Evolutionary conservation across 768 basidiomycete genomes (phyloP).

Genomic region (Coprinellus micaceus): DNA sequence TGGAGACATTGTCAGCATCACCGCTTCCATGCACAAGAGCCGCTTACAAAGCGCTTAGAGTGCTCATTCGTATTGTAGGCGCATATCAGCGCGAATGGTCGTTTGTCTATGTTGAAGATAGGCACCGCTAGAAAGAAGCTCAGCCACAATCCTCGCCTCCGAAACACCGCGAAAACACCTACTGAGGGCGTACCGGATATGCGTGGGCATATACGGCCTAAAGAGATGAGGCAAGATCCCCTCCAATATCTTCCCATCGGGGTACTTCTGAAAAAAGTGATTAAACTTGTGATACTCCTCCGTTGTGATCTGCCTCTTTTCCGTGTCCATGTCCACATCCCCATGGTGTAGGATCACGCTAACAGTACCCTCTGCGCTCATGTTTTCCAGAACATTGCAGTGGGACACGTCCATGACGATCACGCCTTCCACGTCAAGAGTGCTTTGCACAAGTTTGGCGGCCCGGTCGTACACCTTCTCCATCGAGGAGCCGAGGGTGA

Average conservation of each 20-base stretch:
- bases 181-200: conserved; percentile 88
- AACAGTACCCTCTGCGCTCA: conserved; percentile 55
- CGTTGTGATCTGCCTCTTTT: conserved; percentile 51
- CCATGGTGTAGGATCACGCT: conserved; percentile 72
- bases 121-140: conserved; percentile 62
- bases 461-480: conserved; percentile 89
- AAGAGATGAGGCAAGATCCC: conserved; percentile 82
- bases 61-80: conserved; percentile 86
- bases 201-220: conserved; percentile 74
- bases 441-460: conserved; percentile 82
- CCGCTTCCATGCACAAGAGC: too few relatives aligned
- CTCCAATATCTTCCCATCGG: conserved; percentile 86
- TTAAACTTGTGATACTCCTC: conserved; percentile 75
- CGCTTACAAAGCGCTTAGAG: conserved; percentile 72
- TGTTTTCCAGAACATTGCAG: conserved; percentile 79
- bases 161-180: conserved; percentile 25
- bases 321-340: conserved; percentile 49
- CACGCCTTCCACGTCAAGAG: conserved; percentile 89
- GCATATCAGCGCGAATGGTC: conserved; percentile 86
- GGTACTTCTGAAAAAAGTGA: conserved; percentile 72
- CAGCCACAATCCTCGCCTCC: background rate
- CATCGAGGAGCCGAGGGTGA: conserved; percentile 54
- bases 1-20: too few relatives aligned
- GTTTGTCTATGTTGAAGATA: conserved; percentile 89
- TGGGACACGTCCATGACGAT: conserved; percentile 91